Percentiles rank a stretch among this genome's conserved stretches.
Evolutionary conservation across 2,329 filamentous ascomycete genomes (phyloP).

Genomic region (Blastomyces gilchristii): DNA sequence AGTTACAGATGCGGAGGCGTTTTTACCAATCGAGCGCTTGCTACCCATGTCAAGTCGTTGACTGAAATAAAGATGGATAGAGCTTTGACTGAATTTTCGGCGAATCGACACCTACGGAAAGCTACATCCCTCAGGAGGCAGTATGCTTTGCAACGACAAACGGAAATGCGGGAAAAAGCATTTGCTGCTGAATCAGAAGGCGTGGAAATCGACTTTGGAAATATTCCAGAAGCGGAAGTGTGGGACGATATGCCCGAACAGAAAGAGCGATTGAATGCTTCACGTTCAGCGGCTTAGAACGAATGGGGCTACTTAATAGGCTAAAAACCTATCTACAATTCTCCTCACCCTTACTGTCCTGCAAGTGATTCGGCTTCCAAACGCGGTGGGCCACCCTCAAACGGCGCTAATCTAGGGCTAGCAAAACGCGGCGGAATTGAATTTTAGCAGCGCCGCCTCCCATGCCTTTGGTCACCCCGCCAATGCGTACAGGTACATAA

Average conservation of each 20-base stretch:
- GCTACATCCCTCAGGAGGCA: constrained; percentile 26
- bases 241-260: constrained; percentile 1
- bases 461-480: neutral
- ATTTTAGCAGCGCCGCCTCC: neutral
- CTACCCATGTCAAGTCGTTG: constrained; percentile 66
- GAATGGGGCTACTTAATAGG: neutral
- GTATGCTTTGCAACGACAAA: constrained; percentile 21
- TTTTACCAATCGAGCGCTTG: constrained; percentile 64
- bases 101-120: constrained; percentile 32
- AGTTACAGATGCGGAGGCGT: constrained; percentile 78
- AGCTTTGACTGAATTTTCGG: constrained; percentile 49
- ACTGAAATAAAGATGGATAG: constrained; percentile 66
- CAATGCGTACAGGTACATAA: neutral
- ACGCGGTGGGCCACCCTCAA: neutral
- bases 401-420: neutral
- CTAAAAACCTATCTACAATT: neutral
- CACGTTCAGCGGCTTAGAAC: neutral
- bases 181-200: constrained; percentile 8
- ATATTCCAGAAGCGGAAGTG: neutral
- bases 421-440: neutral
- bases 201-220: neutral
- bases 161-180: constrained; percentile 20
- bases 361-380: neutral
- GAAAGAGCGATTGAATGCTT: neutral
- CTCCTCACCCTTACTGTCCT: neutral